Conservation (phyloP, 148 eudicot genomes). For the Amaranthus cruentus region DNA sequence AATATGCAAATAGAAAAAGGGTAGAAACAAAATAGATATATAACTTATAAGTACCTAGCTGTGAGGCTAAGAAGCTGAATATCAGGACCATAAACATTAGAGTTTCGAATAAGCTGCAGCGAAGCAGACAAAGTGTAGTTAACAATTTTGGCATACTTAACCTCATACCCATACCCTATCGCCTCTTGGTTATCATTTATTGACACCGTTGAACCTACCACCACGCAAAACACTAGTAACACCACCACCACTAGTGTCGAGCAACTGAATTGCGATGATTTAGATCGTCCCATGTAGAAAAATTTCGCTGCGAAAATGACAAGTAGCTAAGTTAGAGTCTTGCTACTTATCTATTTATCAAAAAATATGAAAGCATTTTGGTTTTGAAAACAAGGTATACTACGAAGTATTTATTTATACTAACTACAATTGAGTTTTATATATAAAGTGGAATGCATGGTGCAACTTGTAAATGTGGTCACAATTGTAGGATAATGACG, state of each 20-base stretch:
- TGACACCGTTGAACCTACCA: neutral
- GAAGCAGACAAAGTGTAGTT: slow-evolving; percentile 23
- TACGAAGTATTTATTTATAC: neutral
- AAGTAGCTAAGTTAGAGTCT: neutral
- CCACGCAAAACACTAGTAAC: slow-evolving; percentile 8
- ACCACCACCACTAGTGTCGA: neutral
- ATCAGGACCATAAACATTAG: slow-evolving; percentile 46
- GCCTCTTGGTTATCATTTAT: slow-evolving; percentile 9
- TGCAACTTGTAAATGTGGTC: neutral
- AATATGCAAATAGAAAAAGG: neutral
- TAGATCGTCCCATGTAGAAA: slow-evolving; percentile 2
- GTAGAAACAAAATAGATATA: neutral
- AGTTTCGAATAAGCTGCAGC: slow-evolving; percentile 33
- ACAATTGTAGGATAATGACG: too few relatives aligned
- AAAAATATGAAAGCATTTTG: neutral
- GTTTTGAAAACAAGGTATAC: neutral
- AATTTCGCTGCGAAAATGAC: neutral
- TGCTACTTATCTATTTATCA: too few relatives aligned
- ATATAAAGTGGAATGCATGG: neutral
- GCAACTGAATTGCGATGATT: neutral
- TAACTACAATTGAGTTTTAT: neutral
- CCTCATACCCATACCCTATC: slow-evolving; percentile 35
- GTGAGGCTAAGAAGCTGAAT: slow-evolving; percentile 26
- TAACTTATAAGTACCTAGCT: slow-evolving; percentile 9
- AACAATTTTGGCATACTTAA: slow-evolving; percentile 19